Conservation (phyloP, 1,284 basidiomycete genomes). For the Amylostereum chailletii region DNA sequence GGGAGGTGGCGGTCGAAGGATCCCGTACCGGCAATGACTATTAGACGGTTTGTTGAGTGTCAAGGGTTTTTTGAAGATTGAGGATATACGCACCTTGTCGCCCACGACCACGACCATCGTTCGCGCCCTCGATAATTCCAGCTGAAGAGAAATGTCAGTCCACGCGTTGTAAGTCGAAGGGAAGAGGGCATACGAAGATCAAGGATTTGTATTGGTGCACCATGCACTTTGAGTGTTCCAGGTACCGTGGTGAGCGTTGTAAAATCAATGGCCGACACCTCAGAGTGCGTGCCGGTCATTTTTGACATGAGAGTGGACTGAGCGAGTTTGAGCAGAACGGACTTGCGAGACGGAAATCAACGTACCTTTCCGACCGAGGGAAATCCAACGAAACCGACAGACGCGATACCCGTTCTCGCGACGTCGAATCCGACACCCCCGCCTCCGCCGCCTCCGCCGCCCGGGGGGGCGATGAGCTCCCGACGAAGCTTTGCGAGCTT, state of each 20-base stretch:
- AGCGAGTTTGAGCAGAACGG: neutral
- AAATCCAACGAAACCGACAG: slow-evolving; percentile 92
- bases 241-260: slow-evolving; percentile 92
- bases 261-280: slow-evolving; percentile 98
- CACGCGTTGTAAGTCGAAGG: slow-evolving; percentile 8
- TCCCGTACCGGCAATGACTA: slow-evolving; percentile 74
- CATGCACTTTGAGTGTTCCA: slow-evolving; percentile 90
- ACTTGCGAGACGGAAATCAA: slow-evolving; percentile 11
- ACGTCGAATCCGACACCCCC: slow-evolving; percentile 93
- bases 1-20: neutral
- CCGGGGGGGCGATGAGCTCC: slow-evolving; percentile 81
- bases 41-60: slow-evolving; percentile 2
- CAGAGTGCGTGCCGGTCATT: slow-evolving; percentile 94
- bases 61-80: neutral
- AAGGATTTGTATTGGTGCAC: slow-evolving; percentile 86
- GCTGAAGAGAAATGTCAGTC: slow-evolving; percentile 33
- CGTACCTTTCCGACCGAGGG: slow-evolving; percentile 81
- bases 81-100: slow-evolving; percentile 63
- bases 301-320: slow-evolving; percentile 98
- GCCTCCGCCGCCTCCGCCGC: slow-evolving; percentile 78
- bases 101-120: slow-evolving; percentile 97
- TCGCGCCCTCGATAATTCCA: slow-evolving; percentile 98
- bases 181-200: slow-evolving; percentile 59
- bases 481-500: slow-evolving; percentile 96
- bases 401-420: slow-evolving; percentile 92